phyloP scores from a whole-genome alignment of 495 filamentous ascomycete species.

The Penicillium goetzii region DNA sequence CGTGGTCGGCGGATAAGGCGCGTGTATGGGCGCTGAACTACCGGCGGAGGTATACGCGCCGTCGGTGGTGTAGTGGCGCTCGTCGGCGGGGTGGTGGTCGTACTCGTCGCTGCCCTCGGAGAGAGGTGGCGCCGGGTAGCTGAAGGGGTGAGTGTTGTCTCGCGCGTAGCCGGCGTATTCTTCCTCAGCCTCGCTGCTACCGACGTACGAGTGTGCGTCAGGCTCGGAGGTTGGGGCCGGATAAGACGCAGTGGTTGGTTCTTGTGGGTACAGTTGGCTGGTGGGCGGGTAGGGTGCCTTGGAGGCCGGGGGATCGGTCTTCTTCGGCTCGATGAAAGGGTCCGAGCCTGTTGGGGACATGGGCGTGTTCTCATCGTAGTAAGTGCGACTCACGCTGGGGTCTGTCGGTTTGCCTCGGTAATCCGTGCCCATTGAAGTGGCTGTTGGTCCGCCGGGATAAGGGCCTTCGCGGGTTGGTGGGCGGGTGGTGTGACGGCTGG shows the following conservation, averaged over 20 bases:
- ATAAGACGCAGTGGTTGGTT: slow-evolving; percentile 38
- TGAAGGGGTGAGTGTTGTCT: slow-evolving; percentile 49
- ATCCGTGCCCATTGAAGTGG: slow-evolving; percentile 31
- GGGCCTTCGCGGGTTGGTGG: slow-evolving; percentile 54
- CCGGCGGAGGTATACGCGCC: slow-evolving; percentile 47
- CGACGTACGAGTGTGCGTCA: slow-evolving; percentile 56
- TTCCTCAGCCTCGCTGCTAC: slow-evolving; percentile 58
- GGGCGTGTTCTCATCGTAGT: slow-evolving; percentile 48
- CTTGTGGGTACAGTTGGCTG: slow-evolving; percentile 52
- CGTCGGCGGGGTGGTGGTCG: slow-evolving; percentile 51
- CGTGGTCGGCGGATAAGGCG: slow-evolving; percentile 36
- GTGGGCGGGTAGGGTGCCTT: slow-evolving; percentile 34
- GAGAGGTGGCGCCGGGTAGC: slow-evolving; percentile 36
- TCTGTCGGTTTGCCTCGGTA: slow-evolving; percentile 29
- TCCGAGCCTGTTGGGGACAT: slow-evolving; percentile 61
- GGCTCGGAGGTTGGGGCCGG: slow-evolving; percentile 41
- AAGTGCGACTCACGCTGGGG: slow-evolving; percentile 37
- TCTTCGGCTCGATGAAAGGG: slow-evolving; percentile 54
- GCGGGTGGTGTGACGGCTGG: slow-evolving; percentile 64
- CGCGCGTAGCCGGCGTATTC: slow-evolving; percentile 58
- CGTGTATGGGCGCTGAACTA: slow-evolving; percentile 36
- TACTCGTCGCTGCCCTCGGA: slow-evolving; percentile 60
- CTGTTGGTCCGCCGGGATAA: slow-evolving; percentile 37
- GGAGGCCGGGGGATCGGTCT: slow-evolving; percentile 26
- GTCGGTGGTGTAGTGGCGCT: slow-evolving; percentile 52